A percentile compares a stretch with the other conserved stretches of the same genome.
phyloP scores from a whole-genome alignment of 148 eudicot species.

The Pouteria glomerata region DNA sequence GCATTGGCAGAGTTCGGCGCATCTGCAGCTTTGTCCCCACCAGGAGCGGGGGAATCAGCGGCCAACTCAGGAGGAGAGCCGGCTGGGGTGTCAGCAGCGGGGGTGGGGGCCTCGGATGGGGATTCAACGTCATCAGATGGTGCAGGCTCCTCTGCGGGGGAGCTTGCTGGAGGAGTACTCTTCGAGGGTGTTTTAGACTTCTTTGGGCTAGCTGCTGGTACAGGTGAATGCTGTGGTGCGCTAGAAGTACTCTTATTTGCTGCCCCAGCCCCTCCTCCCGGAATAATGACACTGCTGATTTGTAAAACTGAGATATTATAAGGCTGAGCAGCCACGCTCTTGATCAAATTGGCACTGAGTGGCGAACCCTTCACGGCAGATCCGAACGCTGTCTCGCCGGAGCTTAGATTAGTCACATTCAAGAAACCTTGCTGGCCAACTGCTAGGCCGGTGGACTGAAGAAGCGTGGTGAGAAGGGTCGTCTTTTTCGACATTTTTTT shows the following conservation, averaged over 20 bases:
- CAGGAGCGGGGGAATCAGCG: background rate
- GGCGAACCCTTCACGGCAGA: conserved; percentile 25
- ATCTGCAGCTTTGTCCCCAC: conserved; percentile 6
- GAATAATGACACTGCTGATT: conserved; percentile 28
- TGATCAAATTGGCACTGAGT: conserved; percentile 17
- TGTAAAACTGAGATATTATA: conserved; percentile 36
- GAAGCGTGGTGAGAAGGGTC: conserved; percentile 27
- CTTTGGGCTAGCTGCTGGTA: conserved; percentile 2
- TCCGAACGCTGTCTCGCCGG: conserved; percentile 13
- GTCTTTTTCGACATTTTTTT: conserved; percentile 13
- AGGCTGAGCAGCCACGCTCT: conserved; percentile 22
- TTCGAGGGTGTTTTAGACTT: background rate
- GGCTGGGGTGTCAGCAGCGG: background rate
- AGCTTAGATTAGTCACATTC: conserved; percentile 11
- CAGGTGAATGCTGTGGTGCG: background rate
- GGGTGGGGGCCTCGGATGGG: background rate
- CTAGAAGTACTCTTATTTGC: background rate
- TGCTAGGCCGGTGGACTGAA: conserved; percentile 34
- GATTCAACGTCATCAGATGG: background rate
- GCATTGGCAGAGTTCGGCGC: background rate
- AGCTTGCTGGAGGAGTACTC: background rate
- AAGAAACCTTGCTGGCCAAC: conserved; percentile 32
- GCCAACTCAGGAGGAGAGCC: background rate
- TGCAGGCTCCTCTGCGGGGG: conserved; percentile 2
- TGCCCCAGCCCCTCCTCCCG: conserved; percentile 12